phyloP scores from a whole-genome alignment of 345 rosid species.

The Nasturtium officinale region DNA sequence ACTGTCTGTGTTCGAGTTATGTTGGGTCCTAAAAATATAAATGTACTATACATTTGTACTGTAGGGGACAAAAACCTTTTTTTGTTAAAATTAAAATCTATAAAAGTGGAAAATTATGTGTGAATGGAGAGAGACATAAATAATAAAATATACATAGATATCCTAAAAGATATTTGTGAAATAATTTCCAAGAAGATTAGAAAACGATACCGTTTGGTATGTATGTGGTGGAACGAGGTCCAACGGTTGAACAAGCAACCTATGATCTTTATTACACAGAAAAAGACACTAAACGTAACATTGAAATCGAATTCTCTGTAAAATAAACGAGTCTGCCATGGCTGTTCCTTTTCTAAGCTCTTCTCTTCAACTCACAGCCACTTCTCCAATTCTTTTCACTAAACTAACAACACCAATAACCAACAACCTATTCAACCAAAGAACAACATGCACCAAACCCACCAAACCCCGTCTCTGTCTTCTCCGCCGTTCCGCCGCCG shows the following conservation, averaged over 20 bases:
- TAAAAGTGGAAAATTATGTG: too few relatives aligned
- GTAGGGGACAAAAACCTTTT: too few relatives aligned
- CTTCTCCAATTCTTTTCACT: slow-evolving; percentile 36
- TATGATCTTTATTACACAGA: slow-evolving; percentile 4
- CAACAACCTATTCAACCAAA: slow-evolving; percentile 25
- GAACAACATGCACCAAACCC: slow-evolving; percentile 16
- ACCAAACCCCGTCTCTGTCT: slow-evolving; percentile 26
- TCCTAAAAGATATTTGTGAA: too few relatives aligned
- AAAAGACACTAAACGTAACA: background rate
- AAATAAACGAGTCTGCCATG: slow-evolving; percentile 20
- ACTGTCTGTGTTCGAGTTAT: too few relatives aligned
- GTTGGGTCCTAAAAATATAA: too few relatives aligned
- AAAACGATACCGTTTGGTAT: background rate
- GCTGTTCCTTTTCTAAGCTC: slow-evolving; percentile 37
- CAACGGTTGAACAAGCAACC: slow-evolving; percentile 29
- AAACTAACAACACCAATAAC: background rate
- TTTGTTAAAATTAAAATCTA: too few relatives aligned
- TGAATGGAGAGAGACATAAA: too few relatives aligned
- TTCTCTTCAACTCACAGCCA: slow-evolving; percentile 27
- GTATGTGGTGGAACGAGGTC: slow-evolving; percentile 42
- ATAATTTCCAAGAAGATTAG: too few relatives aligned
- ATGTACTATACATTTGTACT: too few relatives aligned
- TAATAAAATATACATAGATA: too few relatives aligned
- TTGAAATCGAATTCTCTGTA: background rate
- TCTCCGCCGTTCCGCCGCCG: slow-evolving; percentile 36